phyloP scores from a whole-genome alignment of 352 stramenopile species.

The Globisporangium viniferum region DNA sequence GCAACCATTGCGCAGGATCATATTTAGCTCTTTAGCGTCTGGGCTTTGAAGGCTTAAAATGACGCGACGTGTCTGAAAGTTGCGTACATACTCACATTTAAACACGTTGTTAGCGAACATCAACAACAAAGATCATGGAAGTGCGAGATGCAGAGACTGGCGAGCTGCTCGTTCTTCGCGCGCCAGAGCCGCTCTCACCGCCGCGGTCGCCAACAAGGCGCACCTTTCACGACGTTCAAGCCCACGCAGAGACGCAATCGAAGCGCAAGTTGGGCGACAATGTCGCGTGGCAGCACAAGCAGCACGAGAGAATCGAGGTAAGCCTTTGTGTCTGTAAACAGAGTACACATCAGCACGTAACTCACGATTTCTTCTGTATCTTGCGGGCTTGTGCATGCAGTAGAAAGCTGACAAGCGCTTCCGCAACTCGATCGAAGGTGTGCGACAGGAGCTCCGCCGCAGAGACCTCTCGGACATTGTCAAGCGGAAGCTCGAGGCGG shows the following conservation, averaged over 20 bases:
- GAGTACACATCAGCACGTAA: not conserved
- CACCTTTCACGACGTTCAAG: not conserved
- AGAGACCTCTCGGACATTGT: conserved; percentile 31
- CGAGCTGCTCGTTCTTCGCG: conserved; percentile 37
- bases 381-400: not conserved
- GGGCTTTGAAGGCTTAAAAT: not conserved
- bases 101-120: not conserved
- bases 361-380: not conserved
- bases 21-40: not conserved
- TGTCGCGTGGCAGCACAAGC: conserved; percentile 51
- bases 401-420: conserved; percentile 53
- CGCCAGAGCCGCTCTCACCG: conserved; percentile 2
- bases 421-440: conserved; percentile 45
- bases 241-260: conserved; percentile 59
- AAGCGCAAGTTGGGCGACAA: conserved; percentile 38
- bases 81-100: not conserved
- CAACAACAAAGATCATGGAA: conserved; percentile 17
- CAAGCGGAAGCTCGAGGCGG: conserved; percentile 35
- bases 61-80: not conserved
- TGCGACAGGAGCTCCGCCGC: conserved; percentile 46
- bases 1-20: not conserved
- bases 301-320: conserved; percentile 50
- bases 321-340: no score
- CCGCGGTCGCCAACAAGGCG: not conserved
- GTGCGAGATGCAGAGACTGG: conserved; percentile 66